Conservation (phyloP, 2,329 filamentous ascomycete species). For the Apiospora malaysiana region DNA sequence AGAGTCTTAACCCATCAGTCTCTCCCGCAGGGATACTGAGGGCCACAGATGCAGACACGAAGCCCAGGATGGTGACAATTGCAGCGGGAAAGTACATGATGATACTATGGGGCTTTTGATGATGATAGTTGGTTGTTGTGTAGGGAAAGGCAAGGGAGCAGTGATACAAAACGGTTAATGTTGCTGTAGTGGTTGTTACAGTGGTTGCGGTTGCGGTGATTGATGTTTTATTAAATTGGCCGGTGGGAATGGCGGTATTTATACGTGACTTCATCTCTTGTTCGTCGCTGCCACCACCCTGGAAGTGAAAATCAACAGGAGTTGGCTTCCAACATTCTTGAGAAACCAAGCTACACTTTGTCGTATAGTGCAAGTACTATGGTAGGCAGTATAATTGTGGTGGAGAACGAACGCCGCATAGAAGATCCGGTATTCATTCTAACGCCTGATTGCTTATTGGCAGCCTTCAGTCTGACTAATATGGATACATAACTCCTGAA, state of each 20-base stretch:
- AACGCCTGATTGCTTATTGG: not conserved
- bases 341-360: not conserved
- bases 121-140: not conserved
- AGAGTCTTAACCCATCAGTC: not conserved
- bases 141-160: not conserved
- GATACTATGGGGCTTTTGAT: not conserved
- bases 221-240: not conserved
- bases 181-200: not conserved
- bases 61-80: not conserved
- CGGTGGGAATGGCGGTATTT: not conserved
- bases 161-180: not conserved
- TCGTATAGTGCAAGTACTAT: not conserved
- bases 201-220: not conserved
- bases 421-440: too few species aligned
- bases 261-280: not conserved
- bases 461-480: not conserved
- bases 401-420: too few species aligned
- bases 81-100: slow-evolving; percentile 9
- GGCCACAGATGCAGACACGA: not conserved
- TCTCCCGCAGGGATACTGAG: not conserved
- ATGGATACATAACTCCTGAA: not conserved
- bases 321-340: too few species aligned
- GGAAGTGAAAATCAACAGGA: not conserved
- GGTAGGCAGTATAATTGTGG: not conserved
- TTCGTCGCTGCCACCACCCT: not conserved